A percentile compares a stretch with the other conserved stretches of the same genome.
These are phyloP conservation scores for Luzula sylvatica DNA, from an alignment of 176 grass and related monocot genomes.

Conservation along the genomic window DNA sequence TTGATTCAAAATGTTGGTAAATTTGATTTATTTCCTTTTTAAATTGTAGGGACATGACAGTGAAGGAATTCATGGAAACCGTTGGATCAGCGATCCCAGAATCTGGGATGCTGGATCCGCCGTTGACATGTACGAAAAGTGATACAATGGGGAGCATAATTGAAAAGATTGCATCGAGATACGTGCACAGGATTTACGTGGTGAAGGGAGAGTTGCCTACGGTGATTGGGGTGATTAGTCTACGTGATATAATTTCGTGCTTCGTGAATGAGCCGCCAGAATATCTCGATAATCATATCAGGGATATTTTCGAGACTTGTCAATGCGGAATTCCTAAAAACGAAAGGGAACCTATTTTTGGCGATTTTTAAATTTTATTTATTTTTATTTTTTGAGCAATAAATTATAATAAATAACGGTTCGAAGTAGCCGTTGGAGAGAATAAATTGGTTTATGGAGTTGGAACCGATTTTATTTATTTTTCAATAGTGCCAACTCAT, in stretches of 20 bases:
- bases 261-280: conserved; percentile 65
- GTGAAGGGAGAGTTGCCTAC: conserved; percentile 29
- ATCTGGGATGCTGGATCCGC: conserved; percentile 32
- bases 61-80: conserved; percentile 68
- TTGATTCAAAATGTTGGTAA: too few relatives aligned
- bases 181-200: conserved; percentile 80
- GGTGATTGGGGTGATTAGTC: conserved; percentile 61
- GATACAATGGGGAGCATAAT: conserved; percentile 68
- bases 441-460: too few relatives aligned
- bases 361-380: too few relatives aligned
- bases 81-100: conserved; percentile 50
- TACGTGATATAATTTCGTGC: conserved; percentile 89
- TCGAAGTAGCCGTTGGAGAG: too few relatives aligned
- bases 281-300: conserved; percentile 42
- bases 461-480: too few relatives aligned
- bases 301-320: conserved; percentile 20
- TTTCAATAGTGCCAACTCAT: too few relatives aligned
- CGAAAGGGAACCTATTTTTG: too few relatives aligned
- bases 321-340: neutral
- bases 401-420: too few relatives aligned
- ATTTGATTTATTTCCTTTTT: neutral
- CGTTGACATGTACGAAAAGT: conserved; percentile 41
- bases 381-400: too few relatives aligned
- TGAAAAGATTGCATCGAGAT: conserved; percentile 62
- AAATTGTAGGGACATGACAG: conserved; percentile 39